Conservation (phyloP, 2,329 filamentous ascomycete species). For the Chrysoporthe cubensis region DNA sequence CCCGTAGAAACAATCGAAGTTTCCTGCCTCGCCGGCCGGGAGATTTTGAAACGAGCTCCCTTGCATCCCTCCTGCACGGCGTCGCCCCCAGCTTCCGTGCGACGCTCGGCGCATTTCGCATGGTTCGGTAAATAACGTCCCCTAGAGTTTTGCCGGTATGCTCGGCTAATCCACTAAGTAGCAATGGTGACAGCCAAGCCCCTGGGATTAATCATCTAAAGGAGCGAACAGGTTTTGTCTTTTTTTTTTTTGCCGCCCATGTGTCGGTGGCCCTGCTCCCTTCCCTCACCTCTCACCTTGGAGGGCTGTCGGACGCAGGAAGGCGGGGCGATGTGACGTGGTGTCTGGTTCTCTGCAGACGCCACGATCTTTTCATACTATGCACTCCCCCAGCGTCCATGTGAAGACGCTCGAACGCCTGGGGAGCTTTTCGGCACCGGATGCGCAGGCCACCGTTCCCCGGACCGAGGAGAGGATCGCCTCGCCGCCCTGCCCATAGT, state of each 20-base stretch:
- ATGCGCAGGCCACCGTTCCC: neutral
- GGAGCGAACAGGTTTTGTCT: neutral
- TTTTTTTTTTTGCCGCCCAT: neutral
- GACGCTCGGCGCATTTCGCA: neutral
- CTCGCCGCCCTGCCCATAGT: neutral
- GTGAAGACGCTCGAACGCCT: no score
- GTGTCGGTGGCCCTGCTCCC: neutral
- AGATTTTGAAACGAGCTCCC: neutral
- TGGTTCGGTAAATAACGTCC: neutral
- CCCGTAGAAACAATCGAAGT: neutral
- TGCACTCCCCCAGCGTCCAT: no score
- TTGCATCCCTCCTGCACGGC: neutral
- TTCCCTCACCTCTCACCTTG: neutral
- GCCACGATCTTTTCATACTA: neutral
- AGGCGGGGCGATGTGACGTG: constrained; percentile 12
- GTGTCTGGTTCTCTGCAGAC: neutral
- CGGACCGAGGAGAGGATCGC: neutral
- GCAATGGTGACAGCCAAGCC: neutral
- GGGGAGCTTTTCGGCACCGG: neutral
- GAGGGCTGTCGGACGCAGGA: neutral
- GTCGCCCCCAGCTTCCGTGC: neutral
- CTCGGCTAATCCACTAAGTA: neutral
- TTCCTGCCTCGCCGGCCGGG: neutral
- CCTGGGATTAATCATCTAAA: neutral
- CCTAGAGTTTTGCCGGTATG: neutral